Conservation (phyloP, 352 stramenopile species). For the Phytophthora sp. region DNA sequence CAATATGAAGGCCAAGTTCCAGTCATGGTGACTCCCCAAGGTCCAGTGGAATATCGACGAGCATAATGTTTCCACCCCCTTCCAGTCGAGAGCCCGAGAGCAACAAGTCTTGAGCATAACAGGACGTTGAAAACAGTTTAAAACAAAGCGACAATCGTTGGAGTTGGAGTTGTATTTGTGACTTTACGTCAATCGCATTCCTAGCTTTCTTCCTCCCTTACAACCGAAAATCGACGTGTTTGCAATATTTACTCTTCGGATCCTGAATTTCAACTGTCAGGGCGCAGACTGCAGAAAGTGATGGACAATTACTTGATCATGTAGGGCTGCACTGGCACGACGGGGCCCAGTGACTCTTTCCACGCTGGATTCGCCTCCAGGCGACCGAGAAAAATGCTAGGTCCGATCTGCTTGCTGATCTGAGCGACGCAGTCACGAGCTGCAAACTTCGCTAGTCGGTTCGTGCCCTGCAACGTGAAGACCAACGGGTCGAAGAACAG, state of each 20-base stretch:
- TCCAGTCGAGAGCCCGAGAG: neutral
- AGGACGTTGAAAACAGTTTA: no score
- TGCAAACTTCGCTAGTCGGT: slow-evolving; percentile 73
- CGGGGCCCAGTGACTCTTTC: slow-evolving; percentile 60
- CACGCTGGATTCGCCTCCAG: slow-evolving; percentile 75
- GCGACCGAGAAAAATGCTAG: slow-evolving; percentile 82
- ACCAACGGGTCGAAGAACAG: slow-evolving; percentile 85
- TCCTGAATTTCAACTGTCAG: slow-evolving; percentile 5
- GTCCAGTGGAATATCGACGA: slow-evolving; percentile 27
- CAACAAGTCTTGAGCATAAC: no score
- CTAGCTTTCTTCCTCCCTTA: no score
- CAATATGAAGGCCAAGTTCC: slow-evolving; percentile 33
- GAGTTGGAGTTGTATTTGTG: neutral
- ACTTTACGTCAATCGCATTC: neutral
- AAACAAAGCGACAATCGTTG: no score
- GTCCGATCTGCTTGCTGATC: slow-evolving; percentile 80
- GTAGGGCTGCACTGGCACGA: slow-evolving; percentile 41
- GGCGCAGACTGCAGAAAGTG: slow-evolving; percentile 8
- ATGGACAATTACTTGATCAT: slow-evolving; percentile 35
- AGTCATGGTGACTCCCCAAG: slow-evolving; percentile 28
- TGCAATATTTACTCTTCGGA: no score
- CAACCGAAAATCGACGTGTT: no score
- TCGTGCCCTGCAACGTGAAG: slow-evolving; percentile 78
- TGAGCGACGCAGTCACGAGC: slow-evolving; percentile 77
- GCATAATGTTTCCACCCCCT: slow-evolving; percentile 11